Percentiles rank a stretch among this genome's conserved stretches.
These are phyloP conservation scores for Bolboschoenus planiculmis DNA, from an alignment of 176 grass and related monocot genomes.

Conservation along the genomic window DNA sequence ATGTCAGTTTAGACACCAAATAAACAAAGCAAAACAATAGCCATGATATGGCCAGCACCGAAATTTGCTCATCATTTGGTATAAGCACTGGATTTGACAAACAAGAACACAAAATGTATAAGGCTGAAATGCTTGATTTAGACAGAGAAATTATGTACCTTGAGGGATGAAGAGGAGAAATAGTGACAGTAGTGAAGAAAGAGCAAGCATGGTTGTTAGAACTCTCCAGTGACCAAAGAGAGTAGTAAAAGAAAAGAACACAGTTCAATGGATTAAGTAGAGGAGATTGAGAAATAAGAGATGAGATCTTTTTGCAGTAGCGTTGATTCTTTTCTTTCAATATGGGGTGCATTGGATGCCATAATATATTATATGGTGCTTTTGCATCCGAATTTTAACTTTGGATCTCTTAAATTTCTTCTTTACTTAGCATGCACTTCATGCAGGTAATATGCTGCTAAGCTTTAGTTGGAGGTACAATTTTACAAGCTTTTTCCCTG, in stretches of 20 bases:
- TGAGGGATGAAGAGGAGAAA: slow-evolving; percentile 2
- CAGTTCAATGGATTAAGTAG: background rate
- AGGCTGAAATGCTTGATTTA: background rate
- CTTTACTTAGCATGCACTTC: slow-evolving; percentile 47
- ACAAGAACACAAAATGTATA: background rate
- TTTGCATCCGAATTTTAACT: slow-evolving; percentile 25
- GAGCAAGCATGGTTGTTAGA: background rate
- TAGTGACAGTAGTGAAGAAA: background rate
- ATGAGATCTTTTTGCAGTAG: background rate
- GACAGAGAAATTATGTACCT: background rate
- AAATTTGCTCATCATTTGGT: background rate
- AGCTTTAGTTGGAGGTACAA: background rate
- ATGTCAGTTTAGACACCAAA: background rate
- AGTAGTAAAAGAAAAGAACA: background rate
- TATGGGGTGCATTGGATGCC: slow-evolving; percentile 21
- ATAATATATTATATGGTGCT: background rate
- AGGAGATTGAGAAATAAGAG: background rate
- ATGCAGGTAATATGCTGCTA: background rate
- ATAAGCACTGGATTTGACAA: background rate
- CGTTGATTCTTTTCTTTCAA: slow-evolving; percentile 66
- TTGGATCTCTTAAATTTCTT: slow-evolving; percentile 29
- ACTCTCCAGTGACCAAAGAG: background rate
- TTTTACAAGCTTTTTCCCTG: background rate
- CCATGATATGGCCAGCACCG: background rate
- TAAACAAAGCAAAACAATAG: background rate